These are phyloP conservation scores for Trichoderma reesei DNA, from an alignment of 495 filamentous ascomycete genomes.

Conservation along the genomic window DNA sequence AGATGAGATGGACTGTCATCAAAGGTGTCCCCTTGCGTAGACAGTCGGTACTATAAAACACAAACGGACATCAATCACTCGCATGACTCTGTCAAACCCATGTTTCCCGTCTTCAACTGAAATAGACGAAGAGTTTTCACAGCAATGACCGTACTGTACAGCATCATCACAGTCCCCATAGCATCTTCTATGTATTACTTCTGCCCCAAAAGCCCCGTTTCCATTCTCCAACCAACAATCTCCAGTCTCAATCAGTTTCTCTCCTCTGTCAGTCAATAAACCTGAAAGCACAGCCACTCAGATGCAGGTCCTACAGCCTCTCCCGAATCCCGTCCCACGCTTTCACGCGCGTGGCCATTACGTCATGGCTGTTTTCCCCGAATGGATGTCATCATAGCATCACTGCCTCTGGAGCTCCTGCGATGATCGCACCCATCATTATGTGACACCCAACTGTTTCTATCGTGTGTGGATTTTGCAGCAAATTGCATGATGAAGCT, in stretches of 20 bases:
- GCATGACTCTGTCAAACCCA: no score
- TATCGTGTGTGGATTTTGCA: not conserved
- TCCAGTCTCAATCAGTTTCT: not conserved
- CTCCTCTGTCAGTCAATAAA: not conserved
- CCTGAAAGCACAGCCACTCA: not conserved
- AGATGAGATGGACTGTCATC: no score
- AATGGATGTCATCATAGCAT: slow-evolving; percentile 6
- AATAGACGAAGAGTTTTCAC: no score
- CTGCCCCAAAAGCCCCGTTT: not conserved
- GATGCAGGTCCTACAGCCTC: not conserved
- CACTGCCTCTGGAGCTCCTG: not conserved
- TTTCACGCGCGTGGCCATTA: not conserved
- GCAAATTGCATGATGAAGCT: not conserved
- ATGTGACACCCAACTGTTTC: not conserved
- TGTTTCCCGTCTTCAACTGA: no score
- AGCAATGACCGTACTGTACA: not conserved
- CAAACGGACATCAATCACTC: no score
- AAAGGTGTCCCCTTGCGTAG: no score
- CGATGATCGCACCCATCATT: not conserved
- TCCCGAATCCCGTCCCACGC: not conserved
- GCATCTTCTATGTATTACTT: not conserved
- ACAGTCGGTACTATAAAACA: no score
- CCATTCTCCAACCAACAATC: not conserved
- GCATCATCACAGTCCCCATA: not conserved
- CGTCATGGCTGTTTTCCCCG: not conserved